Percentiles rank a stretch among this genome's conserved stretches.
phyloP scores from a whole-genome alignment of 2,329 filamentous ascomycete genomes.

The Arthroderma uncinatum region DNA sequence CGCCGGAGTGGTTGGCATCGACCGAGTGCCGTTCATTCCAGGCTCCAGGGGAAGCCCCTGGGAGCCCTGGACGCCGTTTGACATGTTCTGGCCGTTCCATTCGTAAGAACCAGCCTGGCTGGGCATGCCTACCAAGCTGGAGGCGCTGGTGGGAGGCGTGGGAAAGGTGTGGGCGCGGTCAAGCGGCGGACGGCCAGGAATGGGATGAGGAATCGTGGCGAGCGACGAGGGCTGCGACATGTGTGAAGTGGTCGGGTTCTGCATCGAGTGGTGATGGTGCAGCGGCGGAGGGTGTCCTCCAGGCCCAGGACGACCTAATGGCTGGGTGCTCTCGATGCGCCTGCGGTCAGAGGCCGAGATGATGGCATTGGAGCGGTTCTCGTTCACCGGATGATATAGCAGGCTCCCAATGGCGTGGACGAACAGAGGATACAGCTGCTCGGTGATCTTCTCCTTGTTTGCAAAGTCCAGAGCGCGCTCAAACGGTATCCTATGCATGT shows the following conservation, averaged over 20 bases:
- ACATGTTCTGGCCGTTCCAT: conserved; percentile 60
- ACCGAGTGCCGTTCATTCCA: conserved; percentile 63
- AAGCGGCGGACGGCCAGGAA: conserved; percentile 54
- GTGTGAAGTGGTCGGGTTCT: conserved; percentile 46
- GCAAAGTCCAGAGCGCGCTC: conserved; percentile 96
- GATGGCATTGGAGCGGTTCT: conserved; percentile 67
- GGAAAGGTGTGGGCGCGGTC: conserved; percentile 89
- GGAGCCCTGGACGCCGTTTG: conserved; percentile 46
- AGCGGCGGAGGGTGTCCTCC: conserved; percentile 55
- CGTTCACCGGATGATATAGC: conserved; percentile 79
- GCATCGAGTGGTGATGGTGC: conserved; percentile 56
- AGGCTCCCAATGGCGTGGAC: conserved; percentile 93
- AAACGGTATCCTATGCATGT: conserved; percentile 70
- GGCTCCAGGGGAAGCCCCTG: conserved; percentile 76
- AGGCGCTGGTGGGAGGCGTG: conserved; percentile 86
- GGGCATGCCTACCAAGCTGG: conserved; percentile 68
- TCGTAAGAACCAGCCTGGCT: conserved; percentile 64
- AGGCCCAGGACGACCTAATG: conserved; percentile 45
- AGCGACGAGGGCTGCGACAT: conserved; percentile 54
- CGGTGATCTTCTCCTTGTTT: conserved; percentile 99
- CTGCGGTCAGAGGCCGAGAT: conserved; percentile 73
- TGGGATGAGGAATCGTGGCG: conserved; percentile 50
- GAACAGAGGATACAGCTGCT: conserved; percentile 87
- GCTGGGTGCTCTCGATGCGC: conserved; percentile 53
- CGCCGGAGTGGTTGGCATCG: conserved; percentile 81